A percentile compares a stretch with the other conserved stretches of the same genome.
These are phyloP conservation scores for Spizellomyces punctatus DNA, from an alignment of 192 early-diverging fungal genomes.

Conservation along the genomic window DNA sequence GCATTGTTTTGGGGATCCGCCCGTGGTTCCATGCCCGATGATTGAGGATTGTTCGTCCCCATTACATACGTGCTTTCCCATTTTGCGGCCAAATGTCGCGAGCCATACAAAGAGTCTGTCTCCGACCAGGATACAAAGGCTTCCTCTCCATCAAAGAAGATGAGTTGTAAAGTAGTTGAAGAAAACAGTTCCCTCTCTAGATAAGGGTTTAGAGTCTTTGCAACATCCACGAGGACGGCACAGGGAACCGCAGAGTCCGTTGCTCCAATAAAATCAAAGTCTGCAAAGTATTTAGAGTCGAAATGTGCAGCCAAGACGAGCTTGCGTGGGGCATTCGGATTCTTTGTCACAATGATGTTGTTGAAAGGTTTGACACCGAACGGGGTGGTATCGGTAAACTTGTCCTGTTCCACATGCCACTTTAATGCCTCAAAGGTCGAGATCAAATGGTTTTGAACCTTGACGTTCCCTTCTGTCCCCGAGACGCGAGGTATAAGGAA, in stretches of 20 bases:
- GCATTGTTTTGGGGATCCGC: background rate
- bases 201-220: slow-evolving; percentile 60
- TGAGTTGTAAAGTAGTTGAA: slow-evolving; percentile 75
- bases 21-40: background rate
- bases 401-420: slow-evolving; percentile 81
- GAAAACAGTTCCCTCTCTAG: slow-evolving; percentile 10
- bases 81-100: slow-evolving; percentile 77
- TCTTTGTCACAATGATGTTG: slow-evolving; percentile 91
- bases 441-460: slow-evolving; percentile 74
- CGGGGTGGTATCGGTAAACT: slow-evolving; percentile 78
- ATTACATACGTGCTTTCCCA: slow-evolving; percentile 64
- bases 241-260: slow-evolving; percentile 91
- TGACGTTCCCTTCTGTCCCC: slow-evolving; percentile 69
- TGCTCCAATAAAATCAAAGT: slow-evolving; percentile 78
- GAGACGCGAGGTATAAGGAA: slow-evolving; percentile 80
- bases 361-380: slow-evolving; percentile 72
- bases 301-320: slow-evolving; percentile 92
- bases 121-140: slow-evolving; percentile 76
- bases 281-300: slow-evolving; percentile 81
- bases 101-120: slow-evolving; percentile 88
- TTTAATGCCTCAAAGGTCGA: slow-evolving; percentile 63
- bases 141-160: slow-evolving; percentile 98
- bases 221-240: slow-evolving; percentile 86
- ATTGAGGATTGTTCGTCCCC: background rate
- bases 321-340: slow-evolving; percentile 67